Percentiles rank a stretch among this genome's conserved stretches.
Conservation (phyloP, 1,284 basidiomycete genomes). For the Porodaedalea pini region DNA sequence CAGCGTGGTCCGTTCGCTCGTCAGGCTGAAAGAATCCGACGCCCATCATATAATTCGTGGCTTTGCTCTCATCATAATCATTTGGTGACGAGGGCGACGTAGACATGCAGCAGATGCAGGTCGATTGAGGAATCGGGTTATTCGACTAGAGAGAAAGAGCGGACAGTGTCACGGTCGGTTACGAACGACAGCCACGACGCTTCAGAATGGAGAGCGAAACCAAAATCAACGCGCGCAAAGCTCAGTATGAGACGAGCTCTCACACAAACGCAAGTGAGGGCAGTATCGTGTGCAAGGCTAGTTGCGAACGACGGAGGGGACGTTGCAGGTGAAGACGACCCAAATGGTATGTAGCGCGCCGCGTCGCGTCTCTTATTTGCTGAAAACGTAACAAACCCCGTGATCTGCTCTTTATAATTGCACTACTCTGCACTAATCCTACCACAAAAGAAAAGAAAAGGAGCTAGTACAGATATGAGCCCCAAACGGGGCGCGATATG, state of each 20-base stretch:
- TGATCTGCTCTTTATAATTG: not conserved
- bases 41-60: not conserved
- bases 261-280: not conserved
- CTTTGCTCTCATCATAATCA: constrained; percentile 9
- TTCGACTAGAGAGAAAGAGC: not conserved
- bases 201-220: not conserved
- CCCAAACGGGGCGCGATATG: too few species aligned
- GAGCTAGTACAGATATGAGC: too few species aligned
- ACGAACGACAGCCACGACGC: not conserved
- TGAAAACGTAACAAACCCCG: not conserved
- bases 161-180: constrained; percentile 6
- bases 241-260: not conserved
- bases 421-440: too few species aligned
- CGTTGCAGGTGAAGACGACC: not conserved
- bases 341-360: constrained; percentile 5
- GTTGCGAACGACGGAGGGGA: not conserved
- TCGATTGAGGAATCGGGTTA: not conserved
- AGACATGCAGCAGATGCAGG: constrained; percentile 14
- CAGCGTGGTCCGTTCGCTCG: not conserved
- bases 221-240: not conserved
- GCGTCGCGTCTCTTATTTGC: constrained; percentile 1
- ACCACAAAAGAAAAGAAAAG: too few species aligned
- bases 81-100: not conserved
- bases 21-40: not conserved
- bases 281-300: not conserved